These are phyloP conservation scores for Candida silvicultrix DNA, from an alignment of 805 yeast genomes.

Conservation along the genomic window DNA sequence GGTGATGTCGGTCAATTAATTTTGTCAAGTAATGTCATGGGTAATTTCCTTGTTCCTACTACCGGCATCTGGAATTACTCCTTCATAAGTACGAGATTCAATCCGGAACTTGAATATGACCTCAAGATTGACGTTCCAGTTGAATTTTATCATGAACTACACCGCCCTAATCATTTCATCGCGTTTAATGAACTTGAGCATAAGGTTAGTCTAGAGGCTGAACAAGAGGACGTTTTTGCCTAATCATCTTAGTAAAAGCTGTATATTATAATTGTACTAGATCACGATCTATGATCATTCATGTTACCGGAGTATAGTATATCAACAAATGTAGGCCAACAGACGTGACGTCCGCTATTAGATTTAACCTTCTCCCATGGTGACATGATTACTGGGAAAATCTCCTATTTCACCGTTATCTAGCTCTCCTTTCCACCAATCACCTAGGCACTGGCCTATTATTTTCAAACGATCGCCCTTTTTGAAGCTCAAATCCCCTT, in stretches of 20 bases:
- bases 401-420: conserved; percentile 12
- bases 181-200: conserved; percentile 65
- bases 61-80: conserved; percentile 87
- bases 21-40: conserved; percentile 68
- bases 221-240: conserved; percentile 58
- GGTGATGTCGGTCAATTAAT: conserved; percentile 62
- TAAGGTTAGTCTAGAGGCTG: conserved; percentile 50
- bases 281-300: neutral
- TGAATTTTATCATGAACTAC: conserved; percentile 77
- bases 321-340: too few relatives aligned
- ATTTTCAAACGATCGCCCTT: conserved; percentile 38
- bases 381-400: conserved; percentile 18
- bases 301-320: neutral
- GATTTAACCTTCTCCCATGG: neutral
- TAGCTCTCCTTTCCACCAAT: conserved; percentile 21
- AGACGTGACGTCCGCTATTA: neutral
- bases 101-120: conserved; percentile 48
- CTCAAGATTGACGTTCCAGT: conserved; percentile 75
- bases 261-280: too few relatives aligned
- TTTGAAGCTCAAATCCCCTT: conserved; percentile 36
- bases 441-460: conserved; percentile 16
- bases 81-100: conserved; percentile 83
- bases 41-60: conserved; percentile 82
- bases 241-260: neutral
- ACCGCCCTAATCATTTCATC: conserved; percentile 83